These are phyloP conservation scores for Leccinum pallidistipes DNA, from an alignment of 1,284 basidiomycete genomes.

Conservation along the genomic window DNA sequence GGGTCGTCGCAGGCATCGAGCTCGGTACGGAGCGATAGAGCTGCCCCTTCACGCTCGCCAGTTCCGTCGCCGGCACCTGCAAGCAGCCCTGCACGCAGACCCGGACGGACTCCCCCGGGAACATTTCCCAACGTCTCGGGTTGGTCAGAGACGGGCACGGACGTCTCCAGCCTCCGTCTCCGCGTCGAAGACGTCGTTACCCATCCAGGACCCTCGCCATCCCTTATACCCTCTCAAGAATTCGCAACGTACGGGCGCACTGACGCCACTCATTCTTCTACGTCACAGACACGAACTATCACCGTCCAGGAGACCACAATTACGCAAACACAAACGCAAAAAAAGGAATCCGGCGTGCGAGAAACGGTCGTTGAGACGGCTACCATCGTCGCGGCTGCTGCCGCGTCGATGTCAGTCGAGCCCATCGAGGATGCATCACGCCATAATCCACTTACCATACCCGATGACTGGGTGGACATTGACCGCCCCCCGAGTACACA, in stretches of 20 bases:
- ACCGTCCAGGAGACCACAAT: slow-evolving; percentile 12
- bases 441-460: slow-evolving; percentile 19
- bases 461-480: slow-evolving; percentile 35
- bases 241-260: slow-evolving; percentile 10
- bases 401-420: slow-evolving; percentile 3
- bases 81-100: slow-evolving; percentile 19
- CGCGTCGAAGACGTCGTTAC: slow-evolving; percentile 13
- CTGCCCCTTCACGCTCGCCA: slow-evolving; percentile 28
- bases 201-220: slow-evolving; percentile 26
- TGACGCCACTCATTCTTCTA: slow-evolving; percentile 12
- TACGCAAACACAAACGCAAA: not conserved
- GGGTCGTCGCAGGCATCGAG: slow-evolving; percentile 9
- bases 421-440: slow-evolving; percentile 17
- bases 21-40: slow-evolving; percentile 34
- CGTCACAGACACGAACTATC: slow-evolving; percentile 7
- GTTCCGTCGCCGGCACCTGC: slow-evolving; percentile 18
- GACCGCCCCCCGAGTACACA: slow-evolving; percentile 6
- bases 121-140: slow-evolving; percentile 31
- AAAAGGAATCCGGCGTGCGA: slow-evolving; percentile 5
- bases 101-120: slow-evolving; percentile 30
- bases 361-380: not conserved
- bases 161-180: slow-evolving; percentile 23
- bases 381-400: not conserved
- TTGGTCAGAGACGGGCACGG: slow-evolving; percentile 32
- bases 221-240: slow-evolving; percentile 30